Evolutionary conservation across 129 eudicot genomes (phyloP).

Genomic region (Gnaphalium uliginosum): DNA sequence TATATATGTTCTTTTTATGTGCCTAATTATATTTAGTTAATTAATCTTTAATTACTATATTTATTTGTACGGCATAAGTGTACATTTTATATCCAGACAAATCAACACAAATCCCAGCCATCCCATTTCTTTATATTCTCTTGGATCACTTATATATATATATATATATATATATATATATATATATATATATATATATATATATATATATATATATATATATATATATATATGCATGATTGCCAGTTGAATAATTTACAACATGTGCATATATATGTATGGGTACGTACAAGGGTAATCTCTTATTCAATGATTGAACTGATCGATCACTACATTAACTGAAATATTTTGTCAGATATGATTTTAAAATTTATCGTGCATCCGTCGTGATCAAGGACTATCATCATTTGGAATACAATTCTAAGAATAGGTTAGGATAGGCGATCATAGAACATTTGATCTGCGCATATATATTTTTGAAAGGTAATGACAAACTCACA

Average conservation of each 20-base stretch:
- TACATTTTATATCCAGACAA: slow-evolving; percentile 26
- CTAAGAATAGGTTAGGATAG: too few species aligned
- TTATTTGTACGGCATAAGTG: slow-evolving; percentile 18
- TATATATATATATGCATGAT: not conserved
- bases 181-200: too few species aligned
- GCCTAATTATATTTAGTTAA: not conserved
- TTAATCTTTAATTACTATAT: slow-evolving; percentile 7
- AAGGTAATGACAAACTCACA: too few species aligned
- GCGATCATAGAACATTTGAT: too few species aligned
- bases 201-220: too few species aligned
- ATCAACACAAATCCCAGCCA: slow-evolving; percentile 32
- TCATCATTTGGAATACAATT: too few species aligned
- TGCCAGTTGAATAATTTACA: not conserved
- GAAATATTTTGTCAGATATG: too few species aligned
- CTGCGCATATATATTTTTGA: too few species aligned
- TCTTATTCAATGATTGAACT: slow-evolving; percentile 2
- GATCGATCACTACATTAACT: too few species aligned
- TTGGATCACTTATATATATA: not conserved
- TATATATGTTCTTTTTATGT: slow-evolving; percentile 29
- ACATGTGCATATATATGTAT: not conserved
- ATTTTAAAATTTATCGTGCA: too few species aligned
- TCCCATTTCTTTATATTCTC: slow-evolving; percentile 3
- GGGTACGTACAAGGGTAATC: slow-evolving; percentile 9
- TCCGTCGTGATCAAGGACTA: too few species aligned
- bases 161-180: too few species aligned